Base-by-base conservation (phyloP, 345 rosid genomes). In the Nasturtium officinale region DNA sequence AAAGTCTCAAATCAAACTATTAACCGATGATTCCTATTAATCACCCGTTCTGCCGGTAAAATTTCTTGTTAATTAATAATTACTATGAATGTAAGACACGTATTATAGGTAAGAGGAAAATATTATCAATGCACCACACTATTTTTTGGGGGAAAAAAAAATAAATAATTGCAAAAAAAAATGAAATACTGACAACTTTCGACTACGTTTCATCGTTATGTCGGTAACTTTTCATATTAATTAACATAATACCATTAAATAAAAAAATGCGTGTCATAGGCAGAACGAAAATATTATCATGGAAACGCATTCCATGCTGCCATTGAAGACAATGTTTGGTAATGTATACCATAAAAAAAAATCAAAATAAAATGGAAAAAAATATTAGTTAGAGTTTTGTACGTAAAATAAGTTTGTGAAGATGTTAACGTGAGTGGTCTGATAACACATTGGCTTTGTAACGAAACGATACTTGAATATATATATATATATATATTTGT, bases 371-470 rank as follows among this genome's bases (percentile, higher is more conserved):
- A n/a, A n/a, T n/a, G n/a, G n/a, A n/a, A n/a, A n/a, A 3, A 35
- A 35, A 35, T 13, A 13, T 9, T 35, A 35, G 12, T 35, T 35
- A 35, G 11, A 33, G 11, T 9, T 33, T 10, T 3, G 26, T 35
- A 38, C 26, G 65, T 59, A 23, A 23, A 71, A 10, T 58, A 59
- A 3, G 20, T 6, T 6, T 32, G 21, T 20, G 40, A 37, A 50
- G 7, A 72, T 72, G 70, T 53, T 53, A 63, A 53, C 69, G 69
- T 72, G 69, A 61, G 32, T 13, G 42, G 69, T 72, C 61, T 28
- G 70, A 63, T 63, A 53, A 62, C 54, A 62, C 54, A 72, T 28
- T 56, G 76, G 17, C 62, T 52, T 52, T 62, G 69, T 52, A 29
- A 72, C 56, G n/a, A 28, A 40, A 62, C 69, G 48, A 30, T 42